Conservation (phyloP, 2,329 filamentous ascomycete species). For the Verruconis gallopava region DNA sequence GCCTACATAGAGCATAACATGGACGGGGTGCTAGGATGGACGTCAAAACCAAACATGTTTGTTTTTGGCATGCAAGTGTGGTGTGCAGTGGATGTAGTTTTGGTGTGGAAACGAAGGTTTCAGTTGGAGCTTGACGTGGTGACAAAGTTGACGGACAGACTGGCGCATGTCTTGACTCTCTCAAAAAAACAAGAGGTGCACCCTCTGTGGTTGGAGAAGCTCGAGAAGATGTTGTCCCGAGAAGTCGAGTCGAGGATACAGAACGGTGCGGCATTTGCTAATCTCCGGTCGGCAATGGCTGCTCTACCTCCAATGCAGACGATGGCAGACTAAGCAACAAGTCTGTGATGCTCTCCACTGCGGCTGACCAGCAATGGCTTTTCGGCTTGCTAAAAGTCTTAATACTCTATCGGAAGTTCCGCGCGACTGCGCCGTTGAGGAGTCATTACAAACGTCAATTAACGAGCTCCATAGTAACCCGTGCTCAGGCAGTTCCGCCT, state of each 20-base stretch:
- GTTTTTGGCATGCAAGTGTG: slow-evolving; percentile 39
- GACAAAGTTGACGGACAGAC: slow-evolving; percentile 15
- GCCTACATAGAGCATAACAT: slow-evolving; percentile 26
- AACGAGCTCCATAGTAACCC: no score
- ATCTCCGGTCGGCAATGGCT: no score
- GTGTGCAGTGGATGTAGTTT: slow-evolving; percentile 27
- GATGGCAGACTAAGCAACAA: no score
- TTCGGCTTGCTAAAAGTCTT: no score
- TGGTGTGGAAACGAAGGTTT: slow-evolving; percentile 16
- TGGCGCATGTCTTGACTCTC: slow-evolving; percentile 18
- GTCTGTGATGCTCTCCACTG: no score
- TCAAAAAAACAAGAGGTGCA: slow-evolving; percentile 18
- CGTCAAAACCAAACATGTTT: slow-evolving; percentile 55
- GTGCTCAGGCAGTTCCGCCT: no score
- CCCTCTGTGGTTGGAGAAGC: slow-evolving; percentile 25
- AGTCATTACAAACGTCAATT: no score
- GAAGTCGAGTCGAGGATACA: slow-evolving; percentile 4
- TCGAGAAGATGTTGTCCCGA: slow-evolving; percentile 20
- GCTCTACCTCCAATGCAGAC: no score
- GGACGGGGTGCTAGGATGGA: slow-evolving; percentile 63
- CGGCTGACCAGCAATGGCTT: no score
- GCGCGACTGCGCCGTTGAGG: no score
- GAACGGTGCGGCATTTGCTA: no score
- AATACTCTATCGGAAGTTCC: no score
- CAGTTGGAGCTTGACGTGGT: slow-evolving; percentile 14